A percentile compares a stretch with the other conserved stretches of the same genome.
phyloP scores from a whole-genome alignment of 257 asterid species.

The Prunella vulgaris region DNA sequence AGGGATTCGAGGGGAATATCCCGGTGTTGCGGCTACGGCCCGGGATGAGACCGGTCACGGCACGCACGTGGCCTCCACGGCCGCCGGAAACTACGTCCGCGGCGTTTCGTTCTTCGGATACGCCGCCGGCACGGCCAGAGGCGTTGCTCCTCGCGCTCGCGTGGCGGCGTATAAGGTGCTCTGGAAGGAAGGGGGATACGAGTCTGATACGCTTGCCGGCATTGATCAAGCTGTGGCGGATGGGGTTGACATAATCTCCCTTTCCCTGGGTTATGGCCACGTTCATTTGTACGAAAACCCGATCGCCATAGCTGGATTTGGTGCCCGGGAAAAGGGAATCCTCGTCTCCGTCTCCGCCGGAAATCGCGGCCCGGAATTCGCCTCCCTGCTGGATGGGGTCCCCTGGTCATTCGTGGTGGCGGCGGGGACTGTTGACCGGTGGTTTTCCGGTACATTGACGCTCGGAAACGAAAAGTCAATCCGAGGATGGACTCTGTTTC shows the following conservation, averaged over 20 bases:
- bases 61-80: constrained; percentile 39
- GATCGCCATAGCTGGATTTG: too few relatives aligned
- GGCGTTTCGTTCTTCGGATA: constrained; percentile 36
- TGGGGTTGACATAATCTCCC: constrained; percentile 39
- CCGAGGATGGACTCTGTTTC: constrained; percentile 23
- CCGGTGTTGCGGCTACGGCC: constrained; percentile 27
- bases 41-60: constrained; percentile 40
- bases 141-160: constrained; percentile 41
- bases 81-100: constrained; percentile 36
- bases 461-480: too few relatives aligned
- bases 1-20: too few relatives aligned
- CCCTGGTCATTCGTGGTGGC: too few relatives aligned
- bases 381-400: too few relatives aligned
- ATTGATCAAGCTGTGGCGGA: constrained; percentile 23
- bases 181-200: constrained; percentile 24
- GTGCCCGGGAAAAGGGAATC: too few relatives aligned
- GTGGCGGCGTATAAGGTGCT: constrained; percentile 35
- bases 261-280: constrained; percentile 30
- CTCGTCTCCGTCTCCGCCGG: too few relatives aligned
- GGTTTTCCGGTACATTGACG: too few relatives aligned
- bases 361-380: too few relatives aligned
- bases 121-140: constrained; percentile 38
- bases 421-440: too few relatives aligned
- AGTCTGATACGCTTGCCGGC: constrained; percentile 36
- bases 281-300: too few relatives aligned